phyloP scores from a whole-genome alignment of 352 stramenopile genomes.

The Pelagophyceae sp. region DNA sequence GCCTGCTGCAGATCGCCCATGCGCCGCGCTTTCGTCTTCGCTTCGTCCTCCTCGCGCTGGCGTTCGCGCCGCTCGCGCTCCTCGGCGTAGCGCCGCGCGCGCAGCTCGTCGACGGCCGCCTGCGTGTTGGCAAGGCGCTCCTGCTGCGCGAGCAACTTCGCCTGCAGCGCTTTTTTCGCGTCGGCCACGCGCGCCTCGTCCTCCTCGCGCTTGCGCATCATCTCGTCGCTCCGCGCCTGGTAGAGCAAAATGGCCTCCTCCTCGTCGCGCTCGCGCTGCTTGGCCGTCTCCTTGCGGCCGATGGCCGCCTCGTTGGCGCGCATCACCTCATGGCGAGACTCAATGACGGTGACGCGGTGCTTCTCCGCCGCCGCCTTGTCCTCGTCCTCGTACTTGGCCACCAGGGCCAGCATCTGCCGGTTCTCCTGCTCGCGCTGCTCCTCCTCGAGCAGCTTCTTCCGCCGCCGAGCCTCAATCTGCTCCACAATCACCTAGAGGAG shows the following conservation, averaged over 20 bases:
- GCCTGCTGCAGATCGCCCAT: slow-evolving; percentile 58
- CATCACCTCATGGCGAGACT: slow-evolving; percentile 45
- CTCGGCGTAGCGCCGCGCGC: slow-evolving; percentile 74
- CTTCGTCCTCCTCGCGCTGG: slow-evolving; percentile 63
- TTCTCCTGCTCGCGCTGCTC: slow-evolving; percentile 68
- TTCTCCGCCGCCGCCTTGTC: slow-evolving; percentile 37
- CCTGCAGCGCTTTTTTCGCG: slow-evolving; percentile 53
- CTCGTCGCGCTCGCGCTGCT: slow-evolving; percentile 39
- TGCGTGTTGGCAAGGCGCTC: slow-evolving; percentile 54
- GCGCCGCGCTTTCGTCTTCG: slow-evolving; percentile 70
- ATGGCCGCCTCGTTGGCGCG: slow-evolving; percentile 47
- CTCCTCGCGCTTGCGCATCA: slow-evolving; percentile 36
- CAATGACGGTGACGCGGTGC: slow-evolving; percentile 30
- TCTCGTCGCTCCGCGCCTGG: slow-evolving; percentile 27
- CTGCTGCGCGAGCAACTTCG: slow-evolving; percentile 65
- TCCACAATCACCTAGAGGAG: slow-evolving; percentile 60
- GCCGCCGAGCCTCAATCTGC: slow-evolving; percentile 52
- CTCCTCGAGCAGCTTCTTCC: slow-evolving; percentile 74
- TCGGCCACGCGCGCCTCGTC: slow-evolving; percentile 55
- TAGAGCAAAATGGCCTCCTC: slow-evolving; percentile 37
- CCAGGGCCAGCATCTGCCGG: slow-evolving; percentile 69
- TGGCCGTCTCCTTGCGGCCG: slow-evolving; percentile 40
- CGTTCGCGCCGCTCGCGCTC: slow-evolving; percentile 69
- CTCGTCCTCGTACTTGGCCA: slow-evolving; percentile 51
- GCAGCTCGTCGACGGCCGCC: slow-evolving; percentile 75